phyloP scores from a whole-genome alignment of 2,329 filamentous ascomycete genomes.

The Shiraia sp. region DNA sequence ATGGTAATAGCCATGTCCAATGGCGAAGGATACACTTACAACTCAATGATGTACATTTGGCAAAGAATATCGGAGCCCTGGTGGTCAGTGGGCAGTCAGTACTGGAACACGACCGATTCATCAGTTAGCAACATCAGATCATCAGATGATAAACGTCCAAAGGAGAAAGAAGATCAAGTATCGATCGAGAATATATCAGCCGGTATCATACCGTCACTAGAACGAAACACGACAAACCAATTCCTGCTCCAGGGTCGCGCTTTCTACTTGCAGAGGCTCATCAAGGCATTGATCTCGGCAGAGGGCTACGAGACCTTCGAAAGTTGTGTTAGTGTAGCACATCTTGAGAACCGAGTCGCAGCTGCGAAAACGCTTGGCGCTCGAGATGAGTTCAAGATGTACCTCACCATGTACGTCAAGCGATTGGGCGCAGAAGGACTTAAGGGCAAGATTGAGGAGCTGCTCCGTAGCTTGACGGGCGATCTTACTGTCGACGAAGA shows the following conservation, averaged over 20 bases:
- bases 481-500: slow-evolving; percentile 65
- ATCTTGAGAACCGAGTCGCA: slow-evolving; percentile 92
- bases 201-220: slow-evolving; percentile 89
- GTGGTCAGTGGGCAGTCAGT: slow-evolving; percentile 98
- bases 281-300: slow-evolving; percentile 84
- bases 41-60: slow-evolving; percentile 83
- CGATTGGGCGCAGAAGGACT: slow-evolving; percentile 88
- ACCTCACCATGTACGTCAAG: slow-evolving; percentile 98
- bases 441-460: slow-evolving; percentile 87
- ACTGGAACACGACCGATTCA: slow-evolving; percentile 97
- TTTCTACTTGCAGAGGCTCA: slow-evolving; percentile 85
- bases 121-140: slow-evolving; percentile 80
- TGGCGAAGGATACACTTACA: slow-evolving; percentile 92
- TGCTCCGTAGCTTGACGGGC: slow-evolving; percentile 80
- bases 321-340: slow-evolving; percentile 86
- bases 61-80: slow-evolving; percentile 94
- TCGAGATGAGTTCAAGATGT: slow-evolving; percentile 89
- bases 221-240: slow-evolving; percentile 93
- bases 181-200: slow-evolving; percentile 72
- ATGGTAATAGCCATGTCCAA: slow-evolving; percentile 91
- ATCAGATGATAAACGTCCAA: slow-evolving; percentile 46
- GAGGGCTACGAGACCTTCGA: slow-evolving; percentile 94
- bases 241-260: slow-evolving; percentile 88
- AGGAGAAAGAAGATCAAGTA: slow-evolving; percentile 52
- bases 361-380: slow-evolving; percentile 83